Conservation (phyloP, 768 basidiomycete species). For the Cystofilobasidium capitatum region DNA sequence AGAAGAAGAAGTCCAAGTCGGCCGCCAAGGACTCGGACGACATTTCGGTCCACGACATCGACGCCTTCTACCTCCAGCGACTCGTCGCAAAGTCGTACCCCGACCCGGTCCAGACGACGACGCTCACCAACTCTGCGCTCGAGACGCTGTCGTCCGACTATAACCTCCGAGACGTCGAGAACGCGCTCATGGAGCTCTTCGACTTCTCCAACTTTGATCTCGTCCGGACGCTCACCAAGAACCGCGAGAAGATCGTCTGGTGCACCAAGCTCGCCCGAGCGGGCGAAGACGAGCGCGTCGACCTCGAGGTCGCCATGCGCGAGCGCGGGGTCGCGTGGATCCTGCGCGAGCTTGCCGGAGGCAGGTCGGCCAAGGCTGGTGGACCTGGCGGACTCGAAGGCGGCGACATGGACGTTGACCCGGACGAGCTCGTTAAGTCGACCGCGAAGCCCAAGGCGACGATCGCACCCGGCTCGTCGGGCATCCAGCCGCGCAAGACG, state of each 20-base stretch:
- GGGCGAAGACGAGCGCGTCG: conserved; percentile 75
- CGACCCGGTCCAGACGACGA: conserved; percentile 86
- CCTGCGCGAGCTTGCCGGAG: conserved; percentile 73
- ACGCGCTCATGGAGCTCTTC: conserved; percentile 91
- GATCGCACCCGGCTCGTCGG: conserved; percentile 71
- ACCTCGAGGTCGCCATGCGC: conserved; percentile 95
- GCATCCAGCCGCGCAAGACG: conserved; percentile 66
- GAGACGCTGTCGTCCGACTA: conserved; percentile 68
- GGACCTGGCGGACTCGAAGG: conserved; percentile 31
- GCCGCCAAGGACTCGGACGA: conserved; percentile 48
- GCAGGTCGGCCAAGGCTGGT: conserved; percentile 52
- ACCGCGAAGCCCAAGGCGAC: conserved; percentile 58
- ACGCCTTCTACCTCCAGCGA: conserved; percentile 97
- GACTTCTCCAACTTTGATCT: conserved; percentile 86
- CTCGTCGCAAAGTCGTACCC: conserved; percentile 83
- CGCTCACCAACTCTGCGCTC: conserved; percentile 77
- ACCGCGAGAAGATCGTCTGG: conserved; percentile 94
- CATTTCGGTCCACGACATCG: conserved; percentile 81
- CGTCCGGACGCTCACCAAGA: conserved; percentile 81
- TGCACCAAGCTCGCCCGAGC: conserved; percentile 90
- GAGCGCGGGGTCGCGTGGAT: conserved; percentile 98
- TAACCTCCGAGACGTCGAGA: conserved; percentile 82
- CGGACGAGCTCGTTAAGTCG: conserved; percentile 36
- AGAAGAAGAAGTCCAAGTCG: neutral
- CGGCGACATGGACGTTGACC: conserved; percentile 73